Base-by-base conservation (phyloP, 306 rosid genomes). In the Canavalia ensiformis region DNA sequence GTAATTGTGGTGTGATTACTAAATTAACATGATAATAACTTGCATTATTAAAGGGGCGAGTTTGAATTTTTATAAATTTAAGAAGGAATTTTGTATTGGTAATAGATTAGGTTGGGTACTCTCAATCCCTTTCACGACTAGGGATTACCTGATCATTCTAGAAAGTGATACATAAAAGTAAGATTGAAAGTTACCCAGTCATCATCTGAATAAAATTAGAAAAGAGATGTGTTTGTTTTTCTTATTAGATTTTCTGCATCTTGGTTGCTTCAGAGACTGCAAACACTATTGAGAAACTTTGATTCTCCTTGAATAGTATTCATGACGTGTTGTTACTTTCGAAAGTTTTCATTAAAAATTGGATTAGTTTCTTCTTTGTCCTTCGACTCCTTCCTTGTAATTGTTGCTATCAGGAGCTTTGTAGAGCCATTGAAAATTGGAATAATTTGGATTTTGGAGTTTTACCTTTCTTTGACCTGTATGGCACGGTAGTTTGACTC, bases 51-150 rank as follows among this genome's bases (percentile, higher is more conserved):
- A 34, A 9, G 47, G 13, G 70, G 50, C 0, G 8, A 46, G 57
- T 74, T 66, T 42, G 3, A 66, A 6, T 11, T 70, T 49, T 51
- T 8, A 31, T 35, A 68, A 72, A 74, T 82, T 46, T 30, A 35
- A 12, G 67, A 7, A 25, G 72, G 30, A 42, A 68, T 75, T 49
- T 31, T 30, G 30, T 35, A 57, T 18, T 76, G 67, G 50, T 62
- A n/a, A 28, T 81, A 3, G 55, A 67, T 11, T 67, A 4, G n/a
- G 58, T 68, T 58, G 49, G 56, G 8, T 47, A 6, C 47, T 51
- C 10, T 12, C 8, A n/a, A 58, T 75, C 82, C 49, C 41, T 82
- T 82, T 68, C 47, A 29, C 10, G 58, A 56, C 66, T 68, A 46
- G 34, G 57, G 47, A 35, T 71, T 74, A 50, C 47, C 12, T 71